phyloP scores from a whole-genome alignment of 2,329 filamentous ascomycete genomes.

The Colletotrichum ledebouriae region DNA sequence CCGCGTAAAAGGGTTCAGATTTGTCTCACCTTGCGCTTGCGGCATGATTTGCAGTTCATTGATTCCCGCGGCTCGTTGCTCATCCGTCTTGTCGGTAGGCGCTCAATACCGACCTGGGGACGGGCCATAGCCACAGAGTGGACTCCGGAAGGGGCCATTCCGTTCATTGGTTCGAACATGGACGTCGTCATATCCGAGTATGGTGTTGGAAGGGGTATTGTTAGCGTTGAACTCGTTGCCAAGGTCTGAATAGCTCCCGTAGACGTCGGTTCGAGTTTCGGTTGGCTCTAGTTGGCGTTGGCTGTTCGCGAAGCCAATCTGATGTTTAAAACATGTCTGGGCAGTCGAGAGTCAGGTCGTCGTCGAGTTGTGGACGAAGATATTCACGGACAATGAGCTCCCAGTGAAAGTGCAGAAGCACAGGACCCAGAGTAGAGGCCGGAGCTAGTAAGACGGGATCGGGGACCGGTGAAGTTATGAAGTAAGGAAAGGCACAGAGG shows the following conservation, averaged over 20 bases:
- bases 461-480: slow-evolving; percentile 42
- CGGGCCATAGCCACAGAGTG: slow-evolving; percentile 73
- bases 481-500: slow-evolving; percentile 38
- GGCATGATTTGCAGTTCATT: slow-evolving; percentile 96
- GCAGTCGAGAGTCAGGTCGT: not conserved
- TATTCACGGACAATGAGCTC: not conserved
- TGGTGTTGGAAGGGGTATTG: not conserved
- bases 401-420: slow-evolving; percentile 34
- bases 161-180: slow-evolving; percentile 57
- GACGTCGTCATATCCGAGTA: slow-evolving; percentile 55
- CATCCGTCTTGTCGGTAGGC: slow-evolving; percentile 77
- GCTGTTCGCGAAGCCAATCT: slow-evolving; percentile 19
- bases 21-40: slow-evolving; percentile 83
- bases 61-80: slow-evolving; percentile 85
- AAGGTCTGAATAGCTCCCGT: not conserved
- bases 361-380: not conserved
- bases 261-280: not conserved
- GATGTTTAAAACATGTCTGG: slow-evolving; percentile 33
- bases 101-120: slow-evolving; percentile 85
- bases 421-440: slow-evolving; percentile 33
- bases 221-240: not conserved
- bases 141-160: slow-evolving; percentile 58
- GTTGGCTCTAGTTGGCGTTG: slow-evolving; percentile 18
- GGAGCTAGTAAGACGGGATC: slow-evolving; percentile 26
- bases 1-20: not conserved